Conservation (phyloP, 148 eudicot genomes). For the Persicaria maculosa region DNA sequence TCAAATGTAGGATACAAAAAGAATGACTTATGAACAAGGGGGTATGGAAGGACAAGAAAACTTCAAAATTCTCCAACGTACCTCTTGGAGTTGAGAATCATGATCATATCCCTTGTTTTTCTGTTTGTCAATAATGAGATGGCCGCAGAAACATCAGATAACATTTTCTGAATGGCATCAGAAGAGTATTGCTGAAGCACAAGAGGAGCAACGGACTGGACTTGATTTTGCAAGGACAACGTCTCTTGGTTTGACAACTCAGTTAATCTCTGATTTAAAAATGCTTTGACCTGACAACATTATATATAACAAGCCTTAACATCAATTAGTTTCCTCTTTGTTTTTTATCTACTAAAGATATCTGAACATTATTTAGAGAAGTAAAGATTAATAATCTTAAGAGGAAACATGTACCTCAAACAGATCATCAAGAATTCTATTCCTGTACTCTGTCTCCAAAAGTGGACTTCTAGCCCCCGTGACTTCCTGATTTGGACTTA, state of each 20-base stretch:
- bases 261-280: conserved; percentile 7
- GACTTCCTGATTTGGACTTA: not conserved
- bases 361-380: not conserved
- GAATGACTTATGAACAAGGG: not conserved
- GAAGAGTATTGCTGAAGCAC: conserved; percentile 73
- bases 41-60: not conserved
- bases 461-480: conserved; percentile 55
- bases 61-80: conserved; percentile 17
- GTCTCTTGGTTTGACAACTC: conserved; percentile 19
- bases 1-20: not conserved
- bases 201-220: conserved; percentile 86
- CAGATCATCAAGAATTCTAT: conserved; percentile 61
- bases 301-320: not conserved
- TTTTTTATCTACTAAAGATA: not conserved
- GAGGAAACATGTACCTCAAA: conserved; percentile 57
- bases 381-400: not conserved
- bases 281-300: conserved; percentile 63
- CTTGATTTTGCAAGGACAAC: conserved; percentile 88
- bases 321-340: conserved; percentile 7
- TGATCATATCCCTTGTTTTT: conserved; percentile 7
- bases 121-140: conserved; percentile 34
- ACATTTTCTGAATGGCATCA: not conserved
- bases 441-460: not conserved
- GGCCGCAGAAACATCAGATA: not conserved
- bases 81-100: conserved; percentile 98